Evolutionary conservation across 495 filamentous ascomycete genomes (phyloP).

Genomic region (Xylaria venustula): DNA sequence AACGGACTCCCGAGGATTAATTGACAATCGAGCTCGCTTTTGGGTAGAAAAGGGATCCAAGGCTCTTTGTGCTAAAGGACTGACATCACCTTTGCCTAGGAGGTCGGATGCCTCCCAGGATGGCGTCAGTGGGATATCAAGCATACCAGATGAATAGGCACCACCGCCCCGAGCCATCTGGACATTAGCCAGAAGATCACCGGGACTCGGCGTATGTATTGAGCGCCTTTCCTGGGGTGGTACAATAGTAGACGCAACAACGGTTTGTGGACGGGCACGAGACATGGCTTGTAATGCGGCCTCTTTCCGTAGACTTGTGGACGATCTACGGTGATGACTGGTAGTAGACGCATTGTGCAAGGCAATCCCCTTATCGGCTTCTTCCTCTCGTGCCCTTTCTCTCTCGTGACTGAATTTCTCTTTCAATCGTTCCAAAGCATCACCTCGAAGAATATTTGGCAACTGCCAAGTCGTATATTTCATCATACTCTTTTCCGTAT

Average conservation of each 20-base stretch:
- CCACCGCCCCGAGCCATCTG: constrained; percentile 65
- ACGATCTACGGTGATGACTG: constrained; percentile 66
- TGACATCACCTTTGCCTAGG: constrained; percentile 29
- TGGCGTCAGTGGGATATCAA: constrained; percentile 38
- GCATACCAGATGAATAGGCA: constrained; percentile 24
- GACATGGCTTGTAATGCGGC: constrained; percentile 68
- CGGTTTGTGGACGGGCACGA: constrained; percentile 35
- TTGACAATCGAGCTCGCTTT: constrained; percentile 48
- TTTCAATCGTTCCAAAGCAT: constrained; percentile 81
- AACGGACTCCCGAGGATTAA: constrained; percentile 69
- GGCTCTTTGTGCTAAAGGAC: constrained; percentile 61
- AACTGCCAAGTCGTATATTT: constrained; percentile 88
- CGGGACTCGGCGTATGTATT: constrained; percentile 57
- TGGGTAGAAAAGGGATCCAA: constrained; percentile 58
- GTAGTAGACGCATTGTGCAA: constrained; percentile 72
- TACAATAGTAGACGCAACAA: constrained; percentile 28
- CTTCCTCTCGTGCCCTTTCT: constrained; percentile 80
- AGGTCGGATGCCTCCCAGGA: constrained; percentile 30
- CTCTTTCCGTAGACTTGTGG: constrained; percentile 75
- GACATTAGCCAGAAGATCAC: constrained; percentile 78
- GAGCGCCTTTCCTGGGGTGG: constrained; percentile 34
- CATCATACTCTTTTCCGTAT: constrained; percentile 88
- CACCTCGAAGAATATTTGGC: constrained; percentile 85
- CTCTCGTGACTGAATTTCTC: constrained; percentile 87
- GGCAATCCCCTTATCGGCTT: constrained; percentile 90